These are phyloP conservation scores for Fusarium humuli DNA, from an alignment of 2,329 filamentous ascomycete genomes.

Conservation along the genomic window DNA sequence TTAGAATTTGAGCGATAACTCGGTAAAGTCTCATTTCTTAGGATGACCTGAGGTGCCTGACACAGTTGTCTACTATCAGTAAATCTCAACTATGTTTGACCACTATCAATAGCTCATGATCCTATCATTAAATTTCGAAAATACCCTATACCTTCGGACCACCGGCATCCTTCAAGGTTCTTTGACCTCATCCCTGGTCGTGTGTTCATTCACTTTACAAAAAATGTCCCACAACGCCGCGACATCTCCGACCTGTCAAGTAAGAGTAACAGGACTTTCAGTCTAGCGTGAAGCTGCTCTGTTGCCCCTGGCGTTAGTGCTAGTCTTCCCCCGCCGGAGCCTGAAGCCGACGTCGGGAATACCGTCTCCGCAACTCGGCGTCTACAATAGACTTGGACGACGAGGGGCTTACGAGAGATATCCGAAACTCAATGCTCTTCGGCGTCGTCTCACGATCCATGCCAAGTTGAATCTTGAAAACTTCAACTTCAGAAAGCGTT, in stretches of 20 bases:
- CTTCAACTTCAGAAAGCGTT: background rate
- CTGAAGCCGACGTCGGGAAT: constrained; percentile 26
- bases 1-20: background rate
- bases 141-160: constrained; percentile 9
- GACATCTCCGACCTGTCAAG: constrained; percentile 31
- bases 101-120: background rate
- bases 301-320: constrained; percentile 21
- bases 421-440: background rate
- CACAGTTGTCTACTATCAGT: background rate
- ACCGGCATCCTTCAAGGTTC: constrained; percentile 34
- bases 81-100: background rate
- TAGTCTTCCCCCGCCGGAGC: constrained; percentile 5
- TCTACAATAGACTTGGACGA: background rate
- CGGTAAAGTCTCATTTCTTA: background rate
- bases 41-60: background rate
- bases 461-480: background rate
- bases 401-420: background rate
- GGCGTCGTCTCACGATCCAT: background rate
- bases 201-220: background rate
- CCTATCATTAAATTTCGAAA: too few relatives aligned
- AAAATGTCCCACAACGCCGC: constrained; percentile 28
- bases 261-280: background rate
- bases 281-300: background rate
- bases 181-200: constrained; percentile 1
- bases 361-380: constrained; percentile 7